phyloP scores from a whole-genome alignment of 1,139 yeast genomes.

The Debaryomyces fabryi region DNA sequence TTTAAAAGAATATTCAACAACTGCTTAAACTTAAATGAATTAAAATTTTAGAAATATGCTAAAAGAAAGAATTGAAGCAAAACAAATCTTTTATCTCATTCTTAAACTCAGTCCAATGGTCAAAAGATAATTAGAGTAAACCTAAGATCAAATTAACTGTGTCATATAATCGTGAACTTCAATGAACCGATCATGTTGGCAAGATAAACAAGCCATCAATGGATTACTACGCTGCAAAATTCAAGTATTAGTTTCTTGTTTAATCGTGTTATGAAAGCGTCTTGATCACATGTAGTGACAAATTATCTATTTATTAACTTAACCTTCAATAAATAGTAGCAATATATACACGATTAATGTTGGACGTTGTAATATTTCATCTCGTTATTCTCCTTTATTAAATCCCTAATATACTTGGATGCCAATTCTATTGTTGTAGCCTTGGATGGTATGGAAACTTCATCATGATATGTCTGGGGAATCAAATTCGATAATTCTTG shows the following conservation, averaged over 20 bases:
- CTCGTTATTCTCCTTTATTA: conserved; percentile 48
- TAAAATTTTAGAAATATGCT: background rate
- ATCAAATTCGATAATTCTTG: conserved; percentile 70
- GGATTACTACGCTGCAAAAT: background rate
- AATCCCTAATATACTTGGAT: conserved; percentile 61
- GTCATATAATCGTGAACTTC: background rate
- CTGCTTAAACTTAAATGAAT: background rate
- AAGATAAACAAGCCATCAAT: background rate
- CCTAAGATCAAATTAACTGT: background rate
- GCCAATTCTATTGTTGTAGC: conserved; percentile 96
- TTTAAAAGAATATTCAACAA: background rate
- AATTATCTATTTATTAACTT: background rate
- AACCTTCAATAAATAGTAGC: background rate
- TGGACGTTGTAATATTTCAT: conserved; percentile 11
- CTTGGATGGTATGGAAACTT: conserved; percentile 71
- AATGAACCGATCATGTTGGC: background rate
- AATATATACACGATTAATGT: background rate
- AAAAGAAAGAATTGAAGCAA: background rate
- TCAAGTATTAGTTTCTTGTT: background rate
- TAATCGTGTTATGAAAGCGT: background rate
- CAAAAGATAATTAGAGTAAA: background rate
- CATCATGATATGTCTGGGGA: conserved; percentile 63
- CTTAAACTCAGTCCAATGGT: background rate
- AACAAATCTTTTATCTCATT: background rate
- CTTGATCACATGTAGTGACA: background rate